Base-by-base conservation (phyloP, 1,284 basidiomycete genomes). In the Puccinia horiana region DNA sequence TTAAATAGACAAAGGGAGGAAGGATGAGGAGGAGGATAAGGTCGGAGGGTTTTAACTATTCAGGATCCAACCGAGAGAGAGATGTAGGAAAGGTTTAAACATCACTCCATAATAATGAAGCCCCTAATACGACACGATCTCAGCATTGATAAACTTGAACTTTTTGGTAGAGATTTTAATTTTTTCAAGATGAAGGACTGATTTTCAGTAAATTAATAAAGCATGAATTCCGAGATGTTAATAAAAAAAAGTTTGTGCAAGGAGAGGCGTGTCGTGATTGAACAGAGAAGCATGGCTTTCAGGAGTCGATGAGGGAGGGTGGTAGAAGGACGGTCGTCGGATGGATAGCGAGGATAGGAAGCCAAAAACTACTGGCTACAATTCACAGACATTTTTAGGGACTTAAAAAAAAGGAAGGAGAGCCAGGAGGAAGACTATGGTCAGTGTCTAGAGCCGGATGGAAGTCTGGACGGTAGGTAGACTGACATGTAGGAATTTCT, bases 401-500 rank as follows among this genome's bases (percentile, higher is more conserved):
- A 73, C 70, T 73, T 29, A 1, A 1, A 63, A 14, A 47, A n/a
- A n/a, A n/a, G n/a, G n/a, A 47, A 37, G 61, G 37, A 14, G 29
- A 72, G 40, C 4, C 47, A 1, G 69, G 3, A n/a, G 12, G 12
- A 63, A 16, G 32, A 72, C 29, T 40, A 23, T 32, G 32, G 29
- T 73, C 70, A 73, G 49, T 37, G 37, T 40, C 63, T 18, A 47
- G 37, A 18, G 32, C 14, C 16, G 35, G 20, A 3, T 20, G 37
- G 20, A 6, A 37, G 1, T 20, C 20, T 16, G 26, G 37, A 56
- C 20, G 18, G n/a, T 23, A 14, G 37, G 49, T 14, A 16, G 29
- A 78, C 58, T 35, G 47, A 78, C 76, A 12, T 47, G 26, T 35
- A 78, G 26, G 61, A 78, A 78, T 40, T 67, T 69, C 63, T 78